Evolutionary conservation across 1,284 basidiomycete species (phyloP).

Genomic region (Inonotus hispidus): DNA sequence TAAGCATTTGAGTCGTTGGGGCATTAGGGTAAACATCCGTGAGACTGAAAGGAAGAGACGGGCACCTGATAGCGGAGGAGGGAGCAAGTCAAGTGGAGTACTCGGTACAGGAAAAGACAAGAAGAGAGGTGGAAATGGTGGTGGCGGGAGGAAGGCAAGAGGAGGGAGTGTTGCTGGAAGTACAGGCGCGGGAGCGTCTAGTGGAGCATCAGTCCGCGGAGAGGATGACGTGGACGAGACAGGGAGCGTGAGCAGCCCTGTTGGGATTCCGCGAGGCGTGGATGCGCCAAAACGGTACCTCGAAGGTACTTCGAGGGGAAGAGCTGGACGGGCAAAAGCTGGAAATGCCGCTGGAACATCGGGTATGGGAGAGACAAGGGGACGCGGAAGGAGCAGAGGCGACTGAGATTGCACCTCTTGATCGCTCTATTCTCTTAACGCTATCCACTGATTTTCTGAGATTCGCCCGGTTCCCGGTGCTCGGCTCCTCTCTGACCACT

Average conservation of each 20-base stretch:
- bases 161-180: conserved; percentile 40
- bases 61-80: neutral
- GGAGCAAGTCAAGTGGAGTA: neutral
- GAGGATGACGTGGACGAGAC: neutral
- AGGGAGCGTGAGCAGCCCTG: neutral
- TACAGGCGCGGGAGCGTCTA: neutral
- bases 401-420: neutral
- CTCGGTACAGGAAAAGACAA: neutral
- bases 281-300: conserved; percentile 16
- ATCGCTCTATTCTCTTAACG: neutral
- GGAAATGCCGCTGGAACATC: neutral
- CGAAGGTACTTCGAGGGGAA: conserved; percentile 9
- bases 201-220: neutral
- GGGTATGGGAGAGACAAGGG: neutral
- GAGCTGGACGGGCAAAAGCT: neutral
- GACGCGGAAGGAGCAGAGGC: neutral
- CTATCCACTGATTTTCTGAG: no score
- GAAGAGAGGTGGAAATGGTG: conserved; percentile 33
- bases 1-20: conserved; percentile 45
- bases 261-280: conserved; percentile 3
- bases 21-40: conserved; percentile 64
- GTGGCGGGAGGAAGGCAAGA: conserved; percentile 50
- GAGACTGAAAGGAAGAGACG: conserved; percentile 62
- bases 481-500: no score
- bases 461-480: no score